Conservation (phyloP, 2,329 filamentous ascomycete species). For the Phoma sp. region DNA sequence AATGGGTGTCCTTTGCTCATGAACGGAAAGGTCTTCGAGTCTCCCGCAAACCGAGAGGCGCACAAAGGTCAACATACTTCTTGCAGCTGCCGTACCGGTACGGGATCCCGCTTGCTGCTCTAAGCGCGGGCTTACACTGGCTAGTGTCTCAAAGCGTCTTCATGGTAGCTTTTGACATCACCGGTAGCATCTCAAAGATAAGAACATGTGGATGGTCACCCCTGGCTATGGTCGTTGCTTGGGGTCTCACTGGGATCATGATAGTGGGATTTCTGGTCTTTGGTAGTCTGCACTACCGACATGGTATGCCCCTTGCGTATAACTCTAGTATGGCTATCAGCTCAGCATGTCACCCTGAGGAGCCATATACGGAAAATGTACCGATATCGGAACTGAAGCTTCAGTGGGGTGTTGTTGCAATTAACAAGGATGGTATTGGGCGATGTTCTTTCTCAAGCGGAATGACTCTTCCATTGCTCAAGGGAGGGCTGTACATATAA, state of each 20-base stretch:
- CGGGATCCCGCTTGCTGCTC: conserved; percentile 43
- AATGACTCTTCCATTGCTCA: no score
- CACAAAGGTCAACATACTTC: conserved; percentile 52
- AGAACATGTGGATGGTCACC: no score
- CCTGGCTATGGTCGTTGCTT: no score
- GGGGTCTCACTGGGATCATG: no score
- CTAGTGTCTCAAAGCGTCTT: conserved; percentile 47
- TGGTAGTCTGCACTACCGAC: conserved; percentile 8
- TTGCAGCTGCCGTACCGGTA: conserved; percentile 50
- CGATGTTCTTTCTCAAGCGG: no score
- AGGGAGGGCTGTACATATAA: no score
- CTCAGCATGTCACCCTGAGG: conserved; percentile 38
- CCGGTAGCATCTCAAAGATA: no score
- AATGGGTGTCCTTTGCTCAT: conserved; percentile 36
- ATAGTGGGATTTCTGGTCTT: conserved; percentile 17
- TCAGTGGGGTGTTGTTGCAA: no score
- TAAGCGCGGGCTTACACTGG: conserved; percentile 25
- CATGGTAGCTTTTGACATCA: conserved; percentile 32
- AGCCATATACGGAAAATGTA: no score
- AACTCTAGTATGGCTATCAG: conserved; percentile 42
- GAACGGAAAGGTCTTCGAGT: conserved; percentile 48
- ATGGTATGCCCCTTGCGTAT: conserved; percentile 23
- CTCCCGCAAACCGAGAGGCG: conserved; percentile 38
- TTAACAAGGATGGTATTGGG: no score
- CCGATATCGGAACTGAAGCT: no score